Percentiles rank a stretch among this genome's conserved stretches.
These are phyloP conservation scores for Coprinellus micaceus DNA, from an alignment of 768 basidiomycete species.

Conservation along the genomic window DNA sequence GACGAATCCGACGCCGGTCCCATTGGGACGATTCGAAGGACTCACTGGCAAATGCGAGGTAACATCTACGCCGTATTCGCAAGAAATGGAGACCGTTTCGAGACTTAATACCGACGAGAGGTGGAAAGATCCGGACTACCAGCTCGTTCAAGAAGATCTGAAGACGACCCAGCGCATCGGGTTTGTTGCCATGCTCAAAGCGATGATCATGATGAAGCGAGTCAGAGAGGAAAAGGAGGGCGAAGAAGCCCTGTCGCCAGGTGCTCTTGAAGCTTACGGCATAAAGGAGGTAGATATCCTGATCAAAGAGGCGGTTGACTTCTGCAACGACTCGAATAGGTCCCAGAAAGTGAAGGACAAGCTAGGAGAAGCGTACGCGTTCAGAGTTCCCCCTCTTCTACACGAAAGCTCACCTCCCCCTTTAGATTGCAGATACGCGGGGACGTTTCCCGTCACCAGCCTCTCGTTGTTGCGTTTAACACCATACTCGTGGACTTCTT, in stretches of 20 bases:
- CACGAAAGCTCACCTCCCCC: not conserved
- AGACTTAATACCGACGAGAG: no score
- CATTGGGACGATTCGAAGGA: no score
- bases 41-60: no score
- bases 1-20: no score
- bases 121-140: not conserved
- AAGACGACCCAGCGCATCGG: not conserved
- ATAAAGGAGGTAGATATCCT: not conserved
- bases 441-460: not conserved
- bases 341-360: not conserved
- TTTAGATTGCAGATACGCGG: not conserved
- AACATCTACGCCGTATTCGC: no score
- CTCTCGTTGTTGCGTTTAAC: not conserved
- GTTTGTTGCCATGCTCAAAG: not conserved
- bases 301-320: not conserved
- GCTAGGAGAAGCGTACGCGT: not conserved
- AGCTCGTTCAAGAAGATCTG: not conserved
- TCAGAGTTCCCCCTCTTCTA: not conserved
- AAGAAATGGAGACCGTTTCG: no score
- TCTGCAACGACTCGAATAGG: slow-evolving; percentile 1
- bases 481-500: not conserved
- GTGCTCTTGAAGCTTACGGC: not conserved
- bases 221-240: not conserved
- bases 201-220: not conserved
- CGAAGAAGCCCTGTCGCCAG: not conserved